Conservation (phyloP, 176 grass and related monocot species). For the Bothriochloa decipiens region DNA sequence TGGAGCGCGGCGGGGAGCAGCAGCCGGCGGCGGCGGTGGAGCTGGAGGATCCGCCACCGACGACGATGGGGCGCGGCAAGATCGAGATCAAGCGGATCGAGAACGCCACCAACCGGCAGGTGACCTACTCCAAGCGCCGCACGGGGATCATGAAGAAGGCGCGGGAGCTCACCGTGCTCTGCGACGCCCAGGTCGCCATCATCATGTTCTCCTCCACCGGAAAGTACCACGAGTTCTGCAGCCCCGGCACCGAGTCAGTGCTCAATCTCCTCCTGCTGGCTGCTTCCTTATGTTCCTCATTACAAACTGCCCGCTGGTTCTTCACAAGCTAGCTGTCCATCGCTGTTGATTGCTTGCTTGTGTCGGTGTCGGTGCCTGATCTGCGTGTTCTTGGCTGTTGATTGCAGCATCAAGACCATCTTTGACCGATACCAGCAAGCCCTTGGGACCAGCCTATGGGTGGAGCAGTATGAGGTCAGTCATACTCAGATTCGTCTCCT, state of each 20-base stretch:
- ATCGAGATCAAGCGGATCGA: slow-evolving; percentile 99
- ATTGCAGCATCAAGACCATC: slow-evolving; percentile 74
- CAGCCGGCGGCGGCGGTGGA: not conserved
- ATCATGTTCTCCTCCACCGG: slow-evolving; percentile 97
- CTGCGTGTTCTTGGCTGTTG: not conserved
- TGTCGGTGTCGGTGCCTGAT: not conserved
- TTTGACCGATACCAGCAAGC: slow-evolving; percentile 92
- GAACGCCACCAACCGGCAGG: slow-evolving; percentile 95
- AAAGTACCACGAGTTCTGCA: slow-evolving; percentile 96
- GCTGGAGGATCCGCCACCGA: not conserved
- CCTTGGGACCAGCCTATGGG: slow-evolving; percentile 73
- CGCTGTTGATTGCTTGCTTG: too few relatives aligned
- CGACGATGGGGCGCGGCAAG: slow-evolving; percentile 86
- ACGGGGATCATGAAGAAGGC: slow-evolving; percentile 99
- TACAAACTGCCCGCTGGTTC: too few relatives aligned
- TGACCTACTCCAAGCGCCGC: slow-evolving; percentile 94
- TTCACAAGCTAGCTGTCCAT: too few relatives aligned
- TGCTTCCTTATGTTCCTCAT: too few relatives aligned
- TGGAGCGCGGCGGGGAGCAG: not conserved
- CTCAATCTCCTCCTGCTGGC: too few relatives aligned
- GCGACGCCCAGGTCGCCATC: slow-evolving; percentile 93
- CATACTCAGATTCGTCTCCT: not conserved
- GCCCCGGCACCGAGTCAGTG: slow-evolving; percentile 70
- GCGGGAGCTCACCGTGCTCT: slow-evolving; percentile 88
- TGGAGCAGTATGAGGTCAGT: slow-evolving; percentile 82